Base-by-base conservation (phyloP, 148 eudicot species). In the Rhododendron kiyosumense region DNA sequence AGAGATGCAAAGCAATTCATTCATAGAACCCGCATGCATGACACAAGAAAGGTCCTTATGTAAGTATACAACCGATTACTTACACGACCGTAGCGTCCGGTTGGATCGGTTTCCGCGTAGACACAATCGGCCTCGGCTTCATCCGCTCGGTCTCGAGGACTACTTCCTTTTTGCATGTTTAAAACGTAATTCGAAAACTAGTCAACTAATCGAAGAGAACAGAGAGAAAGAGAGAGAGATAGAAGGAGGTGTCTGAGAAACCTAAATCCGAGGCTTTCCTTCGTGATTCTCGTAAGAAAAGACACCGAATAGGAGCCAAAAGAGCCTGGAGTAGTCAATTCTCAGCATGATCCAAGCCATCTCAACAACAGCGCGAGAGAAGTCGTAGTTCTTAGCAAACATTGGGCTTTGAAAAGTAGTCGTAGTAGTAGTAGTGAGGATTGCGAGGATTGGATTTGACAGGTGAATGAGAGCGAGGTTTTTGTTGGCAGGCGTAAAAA, bases 261-360 rank as follows among this genome's bases (percentile, higher is more conserved):
- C 9, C 86, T 82, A 86, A 82, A 95, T 94, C 91, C 93, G 91
- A 48, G 95, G 92, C 86, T 92, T 92, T 84, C 95, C 94, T 73
- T 95, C 94, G 85, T 96, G 95, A 89, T 94, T 90, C 89, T 93
- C 95, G 81, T 90, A 95, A 1, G 94, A 92, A 80, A 93, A 95
- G 38, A 93, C 92, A 49, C 94, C 93, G 82, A 94, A 95, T 77
- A 93, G 87, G 69, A 92, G 89, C 98, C 98, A 96, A 48, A 92
- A 94, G 77, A 93, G 94, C 85, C 92, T 92, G 4, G 92, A 95
- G 89, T 91, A 92, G 85, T 95, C 98, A 45, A 95, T 93, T 54
- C 93, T 90, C 17, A 94, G 93, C 92, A 94, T 89, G 88, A 92
- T 95, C 93, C 95, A 93, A 85, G 91, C 89, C 95, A 94, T 92